Conservation (phyloP, 1,284 basidiomycete species). For the Fistulina hepatica region DNA sequence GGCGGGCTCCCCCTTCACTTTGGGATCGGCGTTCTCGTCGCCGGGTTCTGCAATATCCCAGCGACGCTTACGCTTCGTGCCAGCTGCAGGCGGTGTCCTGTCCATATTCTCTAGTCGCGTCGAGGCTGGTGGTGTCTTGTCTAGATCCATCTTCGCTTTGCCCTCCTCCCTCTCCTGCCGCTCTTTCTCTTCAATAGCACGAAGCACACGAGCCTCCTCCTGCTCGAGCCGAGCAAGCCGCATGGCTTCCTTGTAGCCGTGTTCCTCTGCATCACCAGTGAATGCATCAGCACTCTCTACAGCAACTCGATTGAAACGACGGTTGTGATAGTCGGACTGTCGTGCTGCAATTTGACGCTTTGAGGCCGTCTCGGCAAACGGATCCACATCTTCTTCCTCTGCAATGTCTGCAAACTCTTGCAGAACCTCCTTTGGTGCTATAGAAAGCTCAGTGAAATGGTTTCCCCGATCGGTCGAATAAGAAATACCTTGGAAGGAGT, state of each 20-base stretch:
- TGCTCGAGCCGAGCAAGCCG: constrained; percentile 83
- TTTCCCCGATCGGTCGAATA: no score
- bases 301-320: constrained; percentile 78
- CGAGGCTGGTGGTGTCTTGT: constrained; percentile 77
- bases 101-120: constrained; percentile 61
- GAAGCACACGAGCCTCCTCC: constrained; percentile 81
- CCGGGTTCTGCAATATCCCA: constrained; percentile 73
- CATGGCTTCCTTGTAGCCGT: constrained; percentile 97
- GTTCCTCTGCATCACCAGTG: constrained; percentile 62
- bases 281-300: constrained; percentile 76
- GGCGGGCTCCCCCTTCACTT: constrained; percentile 56
- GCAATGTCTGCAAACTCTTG: constrained; percentile 90
- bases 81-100: constrained; percentile 39
- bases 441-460: no score
- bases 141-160: constrained; percentile 72
- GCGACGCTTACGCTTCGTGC: constrained; percentile 69
- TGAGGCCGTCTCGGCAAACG: constrained; percentile 86
- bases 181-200: constrained; percentile 84
- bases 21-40: constrained; percentile 52
- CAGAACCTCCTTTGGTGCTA: constrained; percentile 88
- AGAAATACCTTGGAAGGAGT: no score
- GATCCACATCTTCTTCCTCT: constrained; percentile 86
- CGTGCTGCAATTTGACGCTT: constrained; percentile 90
- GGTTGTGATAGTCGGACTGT: constrained; percentile 92
- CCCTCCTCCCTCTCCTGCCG: constrained; percentile 70